Conservation (phyloP, 2,329 filamentous ascomycete genomes). For the Alternaria angustiovoidea region DNA sequence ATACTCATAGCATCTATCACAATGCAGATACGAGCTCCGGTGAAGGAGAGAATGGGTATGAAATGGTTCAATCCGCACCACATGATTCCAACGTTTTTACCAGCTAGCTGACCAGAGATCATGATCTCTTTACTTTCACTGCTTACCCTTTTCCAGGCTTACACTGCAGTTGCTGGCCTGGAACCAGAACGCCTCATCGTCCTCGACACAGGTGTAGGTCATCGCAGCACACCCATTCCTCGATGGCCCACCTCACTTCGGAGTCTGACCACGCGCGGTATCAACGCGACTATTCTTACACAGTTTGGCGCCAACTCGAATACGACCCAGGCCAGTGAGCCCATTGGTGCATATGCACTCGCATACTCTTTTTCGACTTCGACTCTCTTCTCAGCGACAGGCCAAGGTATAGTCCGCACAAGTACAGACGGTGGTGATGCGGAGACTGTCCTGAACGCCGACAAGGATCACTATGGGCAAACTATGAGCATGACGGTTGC, state of each 20-base stretch:
- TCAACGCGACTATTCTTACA: conserved; percentile 15
- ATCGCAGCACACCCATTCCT: conserved; percentile 19
- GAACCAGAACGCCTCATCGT: conserved; percentile 10
- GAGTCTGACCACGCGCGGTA: conserved; percentile 16
- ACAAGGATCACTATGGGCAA: neutral
- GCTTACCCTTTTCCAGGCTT: neutral
- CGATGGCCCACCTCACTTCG: conserved; percentile 25
- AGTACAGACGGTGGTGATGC: conserved; percentile 12
- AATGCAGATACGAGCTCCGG: neutral
- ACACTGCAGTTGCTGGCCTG: conserved; percentile 3
- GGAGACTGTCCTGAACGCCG: conserved; percentile 1
- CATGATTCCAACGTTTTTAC: neutral
- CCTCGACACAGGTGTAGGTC: conserved; percentile 24
- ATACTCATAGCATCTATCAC: neutral
- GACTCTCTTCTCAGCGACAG: conserved; percentile 17
- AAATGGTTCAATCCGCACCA: neutral
- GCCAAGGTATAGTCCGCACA: conserved; percentile 20
- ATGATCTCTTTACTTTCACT: conserved; percentile 8
- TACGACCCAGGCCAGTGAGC: neutral
- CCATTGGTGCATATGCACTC: conserved; percentile 13
- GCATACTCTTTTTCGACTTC: conserved; percentile 13
- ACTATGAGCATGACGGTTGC: conserved; percentile 16
- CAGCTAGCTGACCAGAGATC: neutral
- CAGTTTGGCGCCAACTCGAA: conserved; percentile 12
- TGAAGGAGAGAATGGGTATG: neutral